phyloP scores from a whole-genome alignment of 176 grass and related monocot genomes.

The Avena atlantica region DNA sequence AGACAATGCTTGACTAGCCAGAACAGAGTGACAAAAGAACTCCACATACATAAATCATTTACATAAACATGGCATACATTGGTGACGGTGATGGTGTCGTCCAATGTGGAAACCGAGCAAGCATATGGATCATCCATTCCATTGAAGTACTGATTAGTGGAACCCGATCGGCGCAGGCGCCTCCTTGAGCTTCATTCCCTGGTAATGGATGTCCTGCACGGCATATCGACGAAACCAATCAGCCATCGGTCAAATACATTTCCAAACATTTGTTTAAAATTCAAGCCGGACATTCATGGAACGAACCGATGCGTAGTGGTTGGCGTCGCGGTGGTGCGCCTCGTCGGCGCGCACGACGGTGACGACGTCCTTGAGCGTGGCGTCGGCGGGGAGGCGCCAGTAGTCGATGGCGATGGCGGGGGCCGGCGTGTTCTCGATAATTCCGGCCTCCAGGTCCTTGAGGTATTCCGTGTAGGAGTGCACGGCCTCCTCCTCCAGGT shows the following conservation, averaged over 20 bases:
- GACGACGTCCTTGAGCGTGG: conserved; percentile 77
- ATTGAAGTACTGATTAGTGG: conserved; percentile 49
- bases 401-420: conserved; percentile 94
- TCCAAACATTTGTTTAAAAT: neutral
- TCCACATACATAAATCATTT: neutral
- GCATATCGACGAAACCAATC: neutral
- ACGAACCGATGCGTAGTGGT: conserved; percentile 58
- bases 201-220: conserved; percentile 81
- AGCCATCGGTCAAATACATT: neutral
- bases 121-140: neutral
- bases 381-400: conserved; percentile 66
- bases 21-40: neutral
- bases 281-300: too few species aligned
- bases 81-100: neutral
- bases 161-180: conserved; percentile 78
- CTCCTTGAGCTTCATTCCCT: conserved; percentile 79
- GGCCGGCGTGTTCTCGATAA: conserved; percentile 71
- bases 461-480: conserved; percentile 91
- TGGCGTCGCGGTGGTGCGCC: conserved; percentile 87
- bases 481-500: conserved; percentile 97
- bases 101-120: neutral
- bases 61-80: neutral
- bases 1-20: too few species aligned
- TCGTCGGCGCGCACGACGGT: conserved; percentile 69
- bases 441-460: conserved; percentile 74